phyloP scores from a whole-genome alignment of 257 asterid species.

The Przewalskia tangutica region DNA sequence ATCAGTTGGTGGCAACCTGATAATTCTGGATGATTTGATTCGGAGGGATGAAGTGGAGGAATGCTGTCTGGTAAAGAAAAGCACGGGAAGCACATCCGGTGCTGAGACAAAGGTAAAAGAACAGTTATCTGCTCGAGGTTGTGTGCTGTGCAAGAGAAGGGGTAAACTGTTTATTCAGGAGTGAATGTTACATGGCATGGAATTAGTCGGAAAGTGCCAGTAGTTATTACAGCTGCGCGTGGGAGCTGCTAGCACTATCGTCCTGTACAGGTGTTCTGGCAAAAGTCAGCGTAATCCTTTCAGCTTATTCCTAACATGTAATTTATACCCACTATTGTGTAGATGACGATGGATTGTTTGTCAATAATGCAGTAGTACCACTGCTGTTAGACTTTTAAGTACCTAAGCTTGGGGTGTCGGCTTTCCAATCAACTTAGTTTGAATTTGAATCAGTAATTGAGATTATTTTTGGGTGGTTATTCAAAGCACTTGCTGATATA shows the following conservation, averaged over 20 bases:
- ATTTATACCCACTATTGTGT: constrained; percentile 3
- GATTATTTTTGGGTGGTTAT: neutral
- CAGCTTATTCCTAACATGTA: constrained; percentile 35
- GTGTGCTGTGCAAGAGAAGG: neutral
- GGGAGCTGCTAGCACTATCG: constrained; percentile 21
- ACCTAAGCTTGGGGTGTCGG: neutral
- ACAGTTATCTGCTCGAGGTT: constrained; percentile 20
- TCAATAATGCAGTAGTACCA: neutral
- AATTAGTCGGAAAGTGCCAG: constrained; percentile 19
- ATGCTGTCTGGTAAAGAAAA: constrained; percentile 23
- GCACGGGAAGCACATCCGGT: constrained; percentile 27
- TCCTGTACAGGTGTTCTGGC: constrained; percentile 19
- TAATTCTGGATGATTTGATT: constrained; percentile 21
- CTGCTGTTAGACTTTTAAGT: neutral
- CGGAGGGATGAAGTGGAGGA: constrained; percentile 7
- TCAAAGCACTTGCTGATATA: neutral
- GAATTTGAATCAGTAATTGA: neutral
- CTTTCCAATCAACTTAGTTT: neutral
- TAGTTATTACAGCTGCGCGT: constrained; percentile 8
- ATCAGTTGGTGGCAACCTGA: constrained; percentile 17
- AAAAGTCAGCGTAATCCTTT: constrained; percentile 23
- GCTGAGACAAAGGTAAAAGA: constrained; percentile 26
- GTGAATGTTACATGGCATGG: constrained; percentile 25
- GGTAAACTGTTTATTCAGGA: constrained; percentile 6
- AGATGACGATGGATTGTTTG: neutral